Conservation (phyloP, 2,329 filamentous ascomycete genomes). For the Tolypocladium sp. region DNA sequence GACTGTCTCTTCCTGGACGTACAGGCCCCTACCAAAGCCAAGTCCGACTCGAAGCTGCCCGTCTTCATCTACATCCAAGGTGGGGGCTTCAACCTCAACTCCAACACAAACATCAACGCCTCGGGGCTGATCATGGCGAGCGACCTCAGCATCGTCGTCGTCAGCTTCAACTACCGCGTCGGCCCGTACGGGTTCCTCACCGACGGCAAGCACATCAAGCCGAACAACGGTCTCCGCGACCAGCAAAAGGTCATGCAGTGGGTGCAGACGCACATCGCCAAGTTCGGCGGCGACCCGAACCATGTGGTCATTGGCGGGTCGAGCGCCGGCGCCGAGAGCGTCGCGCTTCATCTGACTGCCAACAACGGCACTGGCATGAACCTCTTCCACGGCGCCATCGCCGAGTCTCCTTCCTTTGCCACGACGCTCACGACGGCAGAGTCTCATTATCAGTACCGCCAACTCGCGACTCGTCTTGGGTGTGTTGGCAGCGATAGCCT, state of each 20-base stretch:
- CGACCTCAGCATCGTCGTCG: constrained; percentile 54
- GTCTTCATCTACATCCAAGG: constrained; percentile 54
- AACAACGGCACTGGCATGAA: constrained; percentile 37
- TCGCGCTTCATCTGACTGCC: constrained; percentile 54
- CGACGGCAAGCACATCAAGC: constrained; percentile 42
- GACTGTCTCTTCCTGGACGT: constrained; percentile 64
- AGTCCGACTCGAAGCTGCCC: constrained; percentile 42
- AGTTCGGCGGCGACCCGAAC: constrained; percentile 60
- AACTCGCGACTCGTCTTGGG: constrained; percentile 32
- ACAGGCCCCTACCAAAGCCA: constrained; percentile 48
- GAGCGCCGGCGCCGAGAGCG: constrained; percentile 57
- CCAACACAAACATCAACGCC: constrained; percentile 47
- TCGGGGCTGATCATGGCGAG: constrained; percentile 48
- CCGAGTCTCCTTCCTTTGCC: constrained; percentile 42
- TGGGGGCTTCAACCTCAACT: constrained; percentile 47
- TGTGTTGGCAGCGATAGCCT: constrained; percentile 30
- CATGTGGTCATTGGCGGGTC: constrained; percentile 62
- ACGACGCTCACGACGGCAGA: constrained; percentile 34
- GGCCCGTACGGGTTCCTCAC: constrained; percentile 66
- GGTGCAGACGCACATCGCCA: constrained; percentile 55
- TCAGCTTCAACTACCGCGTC: constrained; percentile 70
- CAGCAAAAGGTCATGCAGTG: constrained; percentile 61
- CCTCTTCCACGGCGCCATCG: constrained; percentile 42
- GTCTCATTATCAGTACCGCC: constrained; percentile 43
- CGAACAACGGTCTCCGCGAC: constrained; percentile 64